Evolutionary conservation across 2,329 filamentous ascomycete species (phyloP), one percentile per base, ranked within the genome.

Genomic region (Penicillium sclerotigenum): DNA sequence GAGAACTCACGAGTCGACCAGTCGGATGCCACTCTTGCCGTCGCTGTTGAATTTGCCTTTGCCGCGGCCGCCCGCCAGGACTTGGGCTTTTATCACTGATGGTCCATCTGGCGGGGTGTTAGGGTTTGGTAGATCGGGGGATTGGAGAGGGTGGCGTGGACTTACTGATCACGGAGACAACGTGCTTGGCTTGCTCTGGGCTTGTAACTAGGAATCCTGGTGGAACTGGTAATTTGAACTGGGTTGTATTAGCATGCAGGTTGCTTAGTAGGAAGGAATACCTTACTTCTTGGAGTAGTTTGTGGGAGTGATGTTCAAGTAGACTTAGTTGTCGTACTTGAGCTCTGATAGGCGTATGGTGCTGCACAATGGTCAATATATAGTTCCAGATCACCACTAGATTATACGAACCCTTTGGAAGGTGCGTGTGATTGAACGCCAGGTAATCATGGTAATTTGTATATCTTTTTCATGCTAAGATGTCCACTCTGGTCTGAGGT

Each of bases 41-140:
- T 69, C 69, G 41, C 64, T 71, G 52, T 57, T 50, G 47, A 65
- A 68, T 10, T 57, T 65, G 7, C 69, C 69, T 50, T 72, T 72
- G 1, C 69, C 68, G 10, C 69, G 65, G 1, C 69, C 69, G 1
- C 69, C 69, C 0, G 69, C 68, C 0, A 71, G 66, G n/a, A 72
- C 60, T 50, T 72, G 69, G 2, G 69, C 62, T 51, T 72, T 72
- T 2, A 72, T 53, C 0, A 72, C 48, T 1, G 67, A 68, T 1
- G 68, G 68, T 11, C 59, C 68, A 50, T 59, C 69, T 69, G 13
- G 16, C 42, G 6, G 2, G 11, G 24, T 13, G 2, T 48, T 47
- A 43, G 34, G 34, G 14, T 43, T 37, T 1, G 13, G 13, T 34
- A 4, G 4, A 4, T 1, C 7, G 6, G 5, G n/a, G 3, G 7